phyloP scores from a whole-genome alignment of 78 protist genomes.

The Cavenderia fasciculata region DNA sequence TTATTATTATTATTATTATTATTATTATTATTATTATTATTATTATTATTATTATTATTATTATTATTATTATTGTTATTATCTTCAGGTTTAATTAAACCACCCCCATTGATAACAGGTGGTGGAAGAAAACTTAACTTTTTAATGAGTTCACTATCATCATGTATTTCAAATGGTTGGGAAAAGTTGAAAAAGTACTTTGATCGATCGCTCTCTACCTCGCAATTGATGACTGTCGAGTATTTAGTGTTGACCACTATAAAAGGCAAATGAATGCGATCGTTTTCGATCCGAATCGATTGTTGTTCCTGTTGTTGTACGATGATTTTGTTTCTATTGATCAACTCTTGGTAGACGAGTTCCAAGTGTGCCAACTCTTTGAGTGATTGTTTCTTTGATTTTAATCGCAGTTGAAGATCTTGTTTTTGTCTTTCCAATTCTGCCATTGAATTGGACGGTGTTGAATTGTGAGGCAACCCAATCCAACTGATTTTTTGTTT shows the following conservation, averaged over 20 bases:
- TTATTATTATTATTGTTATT: not conserved
- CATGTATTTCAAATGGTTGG: slow-evolving; percentile 90
- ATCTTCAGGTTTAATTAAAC: no score
- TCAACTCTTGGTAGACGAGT: slow-evolving; percentile 7
- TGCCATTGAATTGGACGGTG: not conserved
- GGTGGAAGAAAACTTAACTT: not conserved
- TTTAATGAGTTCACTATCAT: slow-evolving; percentile 83
- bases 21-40: slow-evolving; percentile 20
- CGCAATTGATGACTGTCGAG: slow-evolving; percentile 89
- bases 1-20: not conserved
- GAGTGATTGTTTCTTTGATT: slow-evolving; percentile 13
- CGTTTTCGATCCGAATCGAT: not conserved
- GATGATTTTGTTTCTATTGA: slow-evolving; percentile 11
- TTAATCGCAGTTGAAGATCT: slow-evolving; percentile 25
- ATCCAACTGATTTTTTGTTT: slow-evolving; percentile 88
- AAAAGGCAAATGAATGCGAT: slow-evolving; percentile 84
- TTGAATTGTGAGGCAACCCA: slow-evolving; percentile 79
- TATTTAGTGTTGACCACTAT: slow-evolving; percentile 84
- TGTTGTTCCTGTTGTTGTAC: not conserved
- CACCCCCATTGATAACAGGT: no score
- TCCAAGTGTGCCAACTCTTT: slow-evolving; percentile 43
- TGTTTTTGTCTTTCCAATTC: slow-evolving; percentile 26
- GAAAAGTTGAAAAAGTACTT: slow-evolving; percentile 87
- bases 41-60: not conserved
- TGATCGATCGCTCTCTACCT: slow-evolving; percentile 85